These are phyloP conservation scores for Staphylotrichum tortipilum DNA, from an alignment of 495 filamentous ascomycete genomes.

Conservation along the genomic window DNA sequence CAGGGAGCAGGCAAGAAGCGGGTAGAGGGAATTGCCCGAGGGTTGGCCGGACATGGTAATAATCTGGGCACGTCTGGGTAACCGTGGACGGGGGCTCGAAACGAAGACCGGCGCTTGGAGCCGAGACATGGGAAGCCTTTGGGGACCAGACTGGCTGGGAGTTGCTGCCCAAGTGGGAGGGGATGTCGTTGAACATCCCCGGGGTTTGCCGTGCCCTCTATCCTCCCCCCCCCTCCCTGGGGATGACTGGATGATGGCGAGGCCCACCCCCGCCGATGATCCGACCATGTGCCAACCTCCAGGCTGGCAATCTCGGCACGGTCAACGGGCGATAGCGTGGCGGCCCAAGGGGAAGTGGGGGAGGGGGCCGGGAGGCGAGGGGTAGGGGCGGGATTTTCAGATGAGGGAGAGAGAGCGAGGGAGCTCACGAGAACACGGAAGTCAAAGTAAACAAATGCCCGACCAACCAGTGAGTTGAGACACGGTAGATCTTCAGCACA, in stretches of 20 bases:
- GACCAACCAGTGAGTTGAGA: neutral
- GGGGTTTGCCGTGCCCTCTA: too few species aligned
- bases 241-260: neutral
- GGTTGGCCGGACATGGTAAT: neutral
- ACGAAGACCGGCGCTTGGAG: neutral
- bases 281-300: neutral
- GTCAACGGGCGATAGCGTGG: neutral
- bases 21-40: slow-evolving; percentile 3
- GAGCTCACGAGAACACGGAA: neutral
- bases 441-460: slow-evolving; percentile 1
- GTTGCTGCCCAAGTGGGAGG: too few species aligned
- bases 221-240: too few species aligned
- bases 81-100: neutral
- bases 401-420: too few species aligned
- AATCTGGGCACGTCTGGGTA: neutral
- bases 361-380: too few species aligned
- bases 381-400: too few species aligned
- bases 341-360: neutral
- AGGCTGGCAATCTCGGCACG: neutral
- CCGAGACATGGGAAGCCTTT: slow-evolving; percentile 1
- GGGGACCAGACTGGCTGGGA: neutral
- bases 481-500: neutral
- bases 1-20: neutral
- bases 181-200: too few species aligned
- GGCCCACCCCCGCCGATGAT: neutral